Conservation (phyloP, 2,329 filamentous ascomycete species). For the Alternaria ventricosa region DNA sequence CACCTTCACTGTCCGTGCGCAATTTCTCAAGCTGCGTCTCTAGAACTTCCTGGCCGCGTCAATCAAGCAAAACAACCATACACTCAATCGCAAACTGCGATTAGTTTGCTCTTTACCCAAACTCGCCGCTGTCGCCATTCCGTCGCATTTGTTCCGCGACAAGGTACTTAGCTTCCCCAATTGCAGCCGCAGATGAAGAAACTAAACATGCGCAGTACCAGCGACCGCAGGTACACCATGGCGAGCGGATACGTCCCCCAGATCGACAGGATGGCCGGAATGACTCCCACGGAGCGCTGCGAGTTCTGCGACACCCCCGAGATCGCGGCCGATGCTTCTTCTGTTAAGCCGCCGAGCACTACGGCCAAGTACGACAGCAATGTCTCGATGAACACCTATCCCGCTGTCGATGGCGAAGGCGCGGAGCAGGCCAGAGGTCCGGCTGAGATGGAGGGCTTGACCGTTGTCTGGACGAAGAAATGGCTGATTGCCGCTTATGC, state of each 20-base stretch:
- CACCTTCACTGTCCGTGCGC: background rate
- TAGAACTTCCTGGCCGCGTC: too few relatives aligned
- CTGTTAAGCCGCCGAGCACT: background rate
- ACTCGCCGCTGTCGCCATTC: background rate
- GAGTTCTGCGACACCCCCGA: background rate
- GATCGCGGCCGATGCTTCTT: background rate
- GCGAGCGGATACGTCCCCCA: conserved; percentile 9
- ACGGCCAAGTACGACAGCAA: background rate
- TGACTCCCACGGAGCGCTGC: conserved; percentile 1
- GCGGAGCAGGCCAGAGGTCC: conserved; percentile 11
- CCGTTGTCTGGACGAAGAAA: conserved; percentile 50
- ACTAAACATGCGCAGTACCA: background rate
- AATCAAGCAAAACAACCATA: background rate
- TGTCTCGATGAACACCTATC: background rate
- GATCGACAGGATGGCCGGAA: conserved; percentile 9
- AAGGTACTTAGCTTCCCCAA: background rate
- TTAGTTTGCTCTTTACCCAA: background rate
- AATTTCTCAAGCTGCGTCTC: background rate
- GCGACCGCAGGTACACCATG: background rate
- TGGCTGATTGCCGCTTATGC: conserved; percentile 51
- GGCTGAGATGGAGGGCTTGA: conserved; percentile 52
- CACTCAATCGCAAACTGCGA: background rate
- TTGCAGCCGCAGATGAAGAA: background rate
- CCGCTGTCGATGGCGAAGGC: background rate
- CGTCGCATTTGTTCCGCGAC: background rate